Base-by-base conservation (phyloP, 352 stramenopile genomes). In the Pythium scleroteichum region DNA sequence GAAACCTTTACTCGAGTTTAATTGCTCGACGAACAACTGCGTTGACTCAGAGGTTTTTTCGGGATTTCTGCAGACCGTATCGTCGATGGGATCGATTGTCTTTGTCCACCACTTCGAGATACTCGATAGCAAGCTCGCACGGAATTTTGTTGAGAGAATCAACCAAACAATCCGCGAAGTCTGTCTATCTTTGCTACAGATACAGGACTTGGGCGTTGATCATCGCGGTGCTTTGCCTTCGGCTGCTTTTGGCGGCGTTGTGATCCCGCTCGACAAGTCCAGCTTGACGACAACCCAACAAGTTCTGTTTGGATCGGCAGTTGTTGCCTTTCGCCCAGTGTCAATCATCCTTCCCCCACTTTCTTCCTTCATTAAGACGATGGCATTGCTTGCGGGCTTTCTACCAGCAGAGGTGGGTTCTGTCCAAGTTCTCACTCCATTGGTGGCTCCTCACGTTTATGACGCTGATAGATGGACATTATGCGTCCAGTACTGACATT, bases 1-100 rank as follows among this genome's bases (percentile, higher is more conserved):
- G 66, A 74, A 66, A 39, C 64, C 71, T 7, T 66, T 60, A 1
- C 58, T 65, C 20, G 71, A 74, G 41, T 53, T 82, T 4, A 66
- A 47, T 5, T 77, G 56, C 22, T 32, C 33, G 23, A 17, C 32
- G 27, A 13, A 20, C n/a, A n/a, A 1, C 23, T 29, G 23, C 9
- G 22, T 39, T 0, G 16, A 35, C 19, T 6, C 40, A 16, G 38
- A 20, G 9, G 17, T 10, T 20, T 8, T 61, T 3, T 16, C 20
- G 3, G 51, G 45, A 19, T 23, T 52, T 5, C 54, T 70, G 9
- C 52, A 44, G 23, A 33, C 27, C 7, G 42, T 62, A 22, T 26
- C 44, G 7, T 19, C 38, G 1, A 52, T 62, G 50, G 62, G 53
- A 35, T 35, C 29, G 29, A 35, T 35, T 35, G 10, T 35, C 29